Conservation (phyloP, 371 early-diverging fungal species). For the Lichtheimia ornata region DNA sequence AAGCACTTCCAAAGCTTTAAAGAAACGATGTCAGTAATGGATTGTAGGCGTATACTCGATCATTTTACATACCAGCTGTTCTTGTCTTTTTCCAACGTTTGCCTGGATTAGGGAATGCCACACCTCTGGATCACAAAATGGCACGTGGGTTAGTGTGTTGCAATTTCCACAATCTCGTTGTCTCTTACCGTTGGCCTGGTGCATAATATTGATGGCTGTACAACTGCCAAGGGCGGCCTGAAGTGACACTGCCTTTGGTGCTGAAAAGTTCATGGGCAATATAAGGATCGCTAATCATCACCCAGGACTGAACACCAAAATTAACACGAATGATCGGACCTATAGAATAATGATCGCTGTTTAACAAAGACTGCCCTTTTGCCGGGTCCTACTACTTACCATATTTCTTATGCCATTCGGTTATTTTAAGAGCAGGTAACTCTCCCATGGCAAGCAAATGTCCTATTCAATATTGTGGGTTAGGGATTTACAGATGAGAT, state of each 20-base stretch:
- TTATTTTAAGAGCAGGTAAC: conserved; percentile 11
- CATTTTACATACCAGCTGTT: conserved; percentile 11
- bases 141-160: no score
- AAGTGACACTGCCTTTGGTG: conserved; percentile 20
- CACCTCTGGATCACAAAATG: conserved; percentile 10
- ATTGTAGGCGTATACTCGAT: background rate
- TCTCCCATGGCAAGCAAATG: conserved; percentile 21
- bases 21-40: background rate
- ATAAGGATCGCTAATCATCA: conserved; percentile 22
- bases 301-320: conserved; percentile 24
- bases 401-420: conserved; percentile 17
- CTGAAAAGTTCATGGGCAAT: conserved; percentile 28
- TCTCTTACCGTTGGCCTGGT: conserved; percentile 10
- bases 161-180: no score
- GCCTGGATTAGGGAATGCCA: conserved; percentile 15
- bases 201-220: conserved; percentile 16
- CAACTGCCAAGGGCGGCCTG: conserved; percentile 17
- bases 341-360: background rate
- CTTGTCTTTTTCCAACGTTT: conserved; percentile 18
- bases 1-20: conserved; percentile 15
- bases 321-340: conserved; percentile 18
- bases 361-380: no score
- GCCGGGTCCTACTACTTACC: conserved; percentile 3
- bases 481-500: no score
- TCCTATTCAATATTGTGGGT: conserved; percentile 7